Base-by-base conservation (phyloP, 2,329 filamentous ascomycete species). In the Trichoderma gracile region DNA sequence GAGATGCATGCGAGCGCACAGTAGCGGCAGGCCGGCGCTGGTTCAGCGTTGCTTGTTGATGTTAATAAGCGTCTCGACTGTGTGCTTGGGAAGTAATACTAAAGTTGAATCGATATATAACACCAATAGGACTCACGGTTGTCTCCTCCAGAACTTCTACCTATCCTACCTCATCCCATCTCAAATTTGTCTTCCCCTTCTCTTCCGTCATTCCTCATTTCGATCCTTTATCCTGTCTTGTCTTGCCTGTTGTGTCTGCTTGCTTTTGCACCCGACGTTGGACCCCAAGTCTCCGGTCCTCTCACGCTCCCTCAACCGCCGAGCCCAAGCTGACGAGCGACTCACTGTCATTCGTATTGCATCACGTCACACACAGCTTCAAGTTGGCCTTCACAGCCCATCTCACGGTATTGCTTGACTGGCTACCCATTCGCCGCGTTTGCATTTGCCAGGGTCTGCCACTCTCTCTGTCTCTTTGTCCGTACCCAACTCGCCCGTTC, bases 291-390 rank as follows among this genome's bases (percentile, higher is more conserved):
- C 15, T 60, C 33, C 10, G 30, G 30, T 30, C 27, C 21, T 52
- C 42, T 19, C 23, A 23, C 45, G 25, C 42, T 60, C 46, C 33
- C 57, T 60, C 33, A 27, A 27, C 33, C 33, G 57, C 25, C 46
- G 23, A 42, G 46, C 54, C 54, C 38, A 52, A 27, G 54, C 42
- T 57, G 54, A 46, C 54, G 30, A 27, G 54, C 54, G 27, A 49
- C 30, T 19, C 23, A 30, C 25, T 50, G 30, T 9, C 30, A 30
- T 30, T 30, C 2, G 43, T 2, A 17, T 19, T 19, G 21, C 33
- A 50, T 50, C 56, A 60, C 57, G 57, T 60, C 57, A 60, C 57
- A 60, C 57, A 50, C 56, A 43, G 53, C 53, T 43, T 55, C 38
- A 14, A 17, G 30, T 9, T 30, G 30, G 30, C 9, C 9, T 40